A percentile compares a stretch with the other conserved stretches of the same genome.
Evolutionary conservation across 139 green algal species (phyloP).

Genomic region (Cymbomonas tetramitiformis): DNA sequence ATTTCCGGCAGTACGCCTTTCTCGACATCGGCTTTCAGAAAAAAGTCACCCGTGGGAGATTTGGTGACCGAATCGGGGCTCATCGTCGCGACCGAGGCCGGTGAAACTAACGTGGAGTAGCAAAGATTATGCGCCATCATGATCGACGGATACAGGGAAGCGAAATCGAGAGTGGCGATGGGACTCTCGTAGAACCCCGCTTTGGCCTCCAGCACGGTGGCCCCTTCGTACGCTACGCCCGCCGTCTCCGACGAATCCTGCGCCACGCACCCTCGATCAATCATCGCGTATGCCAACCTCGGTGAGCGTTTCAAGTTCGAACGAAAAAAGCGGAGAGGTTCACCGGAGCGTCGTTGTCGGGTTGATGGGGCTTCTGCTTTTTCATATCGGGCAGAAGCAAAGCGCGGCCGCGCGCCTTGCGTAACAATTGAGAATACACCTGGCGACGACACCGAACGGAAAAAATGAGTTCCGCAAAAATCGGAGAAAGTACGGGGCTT

Average conservation of each 20-base stretch:
- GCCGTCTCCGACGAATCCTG: conserved; percentile 28
- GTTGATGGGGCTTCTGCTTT: too few species aligned
- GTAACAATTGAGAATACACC: conserved; percentile 82
- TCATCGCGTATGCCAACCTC: too few species aligned
- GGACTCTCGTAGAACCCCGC: conserved; percentile 76
- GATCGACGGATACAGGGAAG: conserved; percentile 94
- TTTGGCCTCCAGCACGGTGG: conserved; percentile 87
- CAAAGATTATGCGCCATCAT: conserved; percentile 99
- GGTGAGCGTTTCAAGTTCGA: too few species aligned
- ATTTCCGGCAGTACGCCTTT: conserved; percentile 90
- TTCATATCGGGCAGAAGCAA: conserved; percentile 79
- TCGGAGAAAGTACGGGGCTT: too few species aligned
- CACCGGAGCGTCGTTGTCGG: too few species aligned
- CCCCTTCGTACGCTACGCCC: conserved; percentile 77
- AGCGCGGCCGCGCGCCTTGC: conserved; percentile 53
- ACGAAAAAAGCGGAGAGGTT: too few species aligned
- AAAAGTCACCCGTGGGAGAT: conserved; percentile 63
- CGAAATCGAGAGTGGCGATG: conserved; percentile 93
- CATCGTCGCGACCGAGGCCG: conserved; percentile 21
- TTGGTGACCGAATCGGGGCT: conserved; percentile 38
- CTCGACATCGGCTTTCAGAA: conserved; percentile 46
- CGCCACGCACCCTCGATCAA: too few species aligned
- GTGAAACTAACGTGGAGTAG: conserved; percentile 80
- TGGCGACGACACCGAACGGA: too few species aligned
- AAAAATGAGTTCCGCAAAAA: too few species aligned